A percentile compares a stretch with the other conserved stretches of the same genome.
Conservation (phyloP, 2,329 filamentous ascomycete species). For the Ophiocordyceps australis region DNA sequence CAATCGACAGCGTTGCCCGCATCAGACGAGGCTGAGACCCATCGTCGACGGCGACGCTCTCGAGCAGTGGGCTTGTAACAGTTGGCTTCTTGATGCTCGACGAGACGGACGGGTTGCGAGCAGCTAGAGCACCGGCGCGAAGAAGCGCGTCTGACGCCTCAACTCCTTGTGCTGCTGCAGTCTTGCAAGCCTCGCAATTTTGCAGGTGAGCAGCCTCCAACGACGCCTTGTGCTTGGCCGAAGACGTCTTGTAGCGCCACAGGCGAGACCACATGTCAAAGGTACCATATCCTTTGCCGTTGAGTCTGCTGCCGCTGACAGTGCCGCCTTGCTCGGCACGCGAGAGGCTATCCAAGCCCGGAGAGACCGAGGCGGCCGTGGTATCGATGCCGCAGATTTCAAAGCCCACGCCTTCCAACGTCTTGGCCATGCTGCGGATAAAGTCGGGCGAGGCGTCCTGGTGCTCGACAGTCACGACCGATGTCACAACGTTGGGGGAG, state of each 20-base stretch:
- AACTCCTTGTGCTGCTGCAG: slow-evolving; percentile 4
- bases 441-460: slow-evolving; percentile 18
- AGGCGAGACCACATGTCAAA: slow-evolving; percentile 13
- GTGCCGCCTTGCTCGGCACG: slow-evolving; percentile 5
- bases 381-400: slow-evolving; percentile 32
- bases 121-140: slow-evolving; percentile 1
- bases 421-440: slow-evolving; percentile 22
- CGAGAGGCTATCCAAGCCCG: slow-evolving; percentile 9
- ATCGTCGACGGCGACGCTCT: slow-evolving; percentile 7
- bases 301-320: slow-evolving; percentile 4
- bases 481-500: slow-evolving; percentile 53
- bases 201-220: slow-evolving; percentile 14
- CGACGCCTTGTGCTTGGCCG: slow-evolving; percentile 7
- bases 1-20: slow-evolving; percentile 38
- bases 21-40: slow-evolving; percentile 12
- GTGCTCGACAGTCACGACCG: slow-evolving; percentile 46
- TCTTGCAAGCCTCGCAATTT: slow-evolving; percentile 18
- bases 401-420: slow-evolving; percentile 39
- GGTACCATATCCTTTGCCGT: slow-evolving; percentile 6
- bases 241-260: slow-evolving; percentile 9
- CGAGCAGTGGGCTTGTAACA: slow-evolving; percentile 5
- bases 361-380: slow-evolving; percentile 12
- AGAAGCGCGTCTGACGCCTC: slow-evolving; percentile 1
- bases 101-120: slow-evolving; percentile 1
- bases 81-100: slow-evolving; percentile 2